Percentiles rank a stretch among this genome's conserved stretches.
Evolutionary conservation across 108 stramenopile species (phyloP).

Genomic region (Pseudonitzschia pungens): DNA sequence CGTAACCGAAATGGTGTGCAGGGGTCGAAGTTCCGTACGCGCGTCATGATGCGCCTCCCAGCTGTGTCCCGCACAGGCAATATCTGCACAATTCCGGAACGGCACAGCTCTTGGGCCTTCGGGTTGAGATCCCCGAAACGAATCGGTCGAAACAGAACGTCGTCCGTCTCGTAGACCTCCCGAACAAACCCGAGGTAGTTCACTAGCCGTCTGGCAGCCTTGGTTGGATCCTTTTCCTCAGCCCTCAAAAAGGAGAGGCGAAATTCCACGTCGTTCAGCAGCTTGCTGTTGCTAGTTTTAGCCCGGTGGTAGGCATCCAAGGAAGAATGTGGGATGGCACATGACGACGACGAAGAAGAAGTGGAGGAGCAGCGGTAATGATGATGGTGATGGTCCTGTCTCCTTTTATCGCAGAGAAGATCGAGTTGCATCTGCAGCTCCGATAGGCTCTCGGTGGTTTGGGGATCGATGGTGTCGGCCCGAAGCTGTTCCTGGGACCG

Average conservation of each 20-base stretch:
- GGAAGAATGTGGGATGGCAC: not conserved
- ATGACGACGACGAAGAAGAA: too few relatives aligned
- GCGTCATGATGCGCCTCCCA: constrained; percentile 20
- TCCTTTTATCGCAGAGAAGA: not conserved
- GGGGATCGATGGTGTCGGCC: not conserved
- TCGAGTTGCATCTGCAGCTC: not conserved
- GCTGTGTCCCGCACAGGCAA: constrained; percentile 27
- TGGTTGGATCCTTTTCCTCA: constrained; percentile 6
- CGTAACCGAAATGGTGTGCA: not conserved
- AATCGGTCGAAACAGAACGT: constrained; percentile 2
- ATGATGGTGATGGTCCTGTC: not conserved
- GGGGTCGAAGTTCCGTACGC: not conserved
- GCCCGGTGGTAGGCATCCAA: not conserved
- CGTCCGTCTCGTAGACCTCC: constrained; percentile 1
- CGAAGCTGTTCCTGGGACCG: not conserved
- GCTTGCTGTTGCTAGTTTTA: not conserved
- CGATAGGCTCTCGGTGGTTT: not conserved
- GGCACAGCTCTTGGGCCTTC: not conserved
- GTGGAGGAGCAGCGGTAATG: not conserved
- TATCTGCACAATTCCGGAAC: constrained; percentile 7
- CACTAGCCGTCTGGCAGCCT: not conserved
- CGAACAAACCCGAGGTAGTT: not conserved
- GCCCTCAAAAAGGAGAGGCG: not conserved
- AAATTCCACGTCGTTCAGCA: not conserved
- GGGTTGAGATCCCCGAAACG: not conserved